Percentiles rank a stretch among this genome's conserved stretches.
These are phyloP conservation scores for Fusarium coffeatum DNA, from an alignment of 2,329 filamentous ascomycete species.

Conservation along the genomic window DNA sequence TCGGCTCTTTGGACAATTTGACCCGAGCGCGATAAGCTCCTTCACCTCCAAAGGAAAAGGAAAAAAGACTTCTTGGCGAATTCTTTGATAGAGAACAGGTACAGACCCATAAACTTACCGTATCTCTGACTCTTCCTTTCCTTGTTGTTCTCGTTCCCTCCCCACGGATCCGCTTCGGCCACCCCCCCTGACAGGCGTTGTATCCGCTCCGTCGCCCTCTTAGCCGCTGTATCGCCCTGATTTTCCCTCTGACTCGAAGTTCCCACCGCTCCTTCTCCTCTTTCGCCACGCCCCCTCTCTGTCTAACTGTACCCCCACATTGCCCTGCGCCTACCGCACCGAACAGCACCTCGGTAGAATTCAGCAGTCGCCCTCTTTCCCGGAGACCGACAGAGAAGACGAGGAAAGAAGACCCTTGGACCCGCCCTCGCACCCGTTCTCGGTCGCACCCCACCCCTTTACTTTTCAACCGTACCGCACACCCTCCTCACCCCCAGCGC, in stretches of 20 bases:
- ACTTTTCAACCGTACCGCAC: slow-evolving; percentile 3
- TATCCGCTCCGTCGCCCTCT: slow-evolving; percentile 32
- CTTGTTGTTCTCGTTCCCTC: not conserved
- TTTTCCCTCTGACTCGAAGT: slow-evolving; percentile 24
- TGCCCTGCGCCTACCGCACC: not conserved
- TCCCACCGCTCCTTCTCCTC: slow-evolving; percentile 34
- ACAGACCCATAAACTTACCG: slow-evolving; percentile 24
- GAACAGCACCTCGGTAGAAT: slow-evolving; percentile 7
- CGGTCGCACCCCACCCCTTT: slow-evolving; percentile 18
- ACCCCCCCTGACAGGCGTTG: slow-evolving; percentile 20
- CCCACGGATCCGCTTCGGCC: slow-evolving; percentile 26
- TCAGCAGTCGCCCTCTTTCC: slow-evolving; percentile 18
- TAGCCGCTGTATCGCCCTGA: slow-evolving; percentile 30
- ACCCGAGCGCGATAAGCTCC: slow-evolving; percentile 33
- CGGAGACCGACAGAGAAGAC: slow-evolving; percentile 23
- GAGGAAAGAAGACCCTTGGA: slow-evolving; percentile 19
- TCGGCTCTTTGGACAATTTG: slow-evolving; percentile 21
- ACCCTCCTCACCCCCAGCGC: slow-evolving; percentile 14
- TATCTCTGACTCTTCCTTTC: slow-evolving; percentile 21
- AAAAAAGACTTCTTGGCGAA: slow-evolving; percentile 24
- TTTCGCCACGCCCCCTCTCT: slow-evolving; percentile 23
- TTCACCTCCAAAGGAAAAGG: slow-evolving; percentile 12
- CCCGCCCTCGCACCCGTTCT: slow-evolving; percentile 29
- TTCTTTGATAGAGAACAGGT: slow-evolving; percentile 24
- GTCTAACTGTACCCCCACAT: not conserved